phyloP scores from a whole-genome alignment of 2,329 filamentous ascomycete genomes.

The Neofusicoccum ribis region DNA sequence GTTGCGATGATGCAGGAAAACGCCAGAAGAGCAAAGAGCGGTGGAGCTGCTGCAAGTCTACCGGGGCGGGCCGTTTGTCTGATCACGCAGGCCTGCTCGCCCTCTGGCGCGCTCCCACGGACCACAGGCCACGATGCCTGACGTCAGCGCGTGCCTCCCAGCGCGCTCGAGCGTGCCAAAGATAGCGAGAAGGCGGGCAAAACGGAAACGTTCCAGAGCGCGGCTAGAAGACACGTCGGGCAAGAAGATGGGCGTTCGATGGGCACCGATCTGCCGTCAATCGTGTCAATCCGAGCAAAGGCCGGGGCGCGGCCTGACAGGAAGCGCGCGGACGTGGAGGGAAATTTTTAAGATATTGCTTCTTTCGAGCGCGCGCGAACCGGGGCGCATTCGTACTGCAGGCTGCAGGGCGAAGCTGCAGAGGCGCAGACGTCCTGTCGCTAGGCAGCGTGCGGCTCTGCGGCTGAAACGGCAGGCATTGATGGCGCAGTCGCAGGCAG shows the following conservation, averaged over 20 bases:
- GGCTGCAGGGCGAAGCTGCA: not conserved
- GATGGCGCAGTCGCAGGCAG: conserved; percentile 12
- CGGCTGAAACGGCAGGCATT: conserved; percentile 11
- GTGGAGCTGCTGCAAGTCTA: conserved; percentile 12
- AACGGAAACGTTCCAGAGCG: conserved; percentile 9
- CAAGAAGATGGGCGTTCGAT: conserved; percentile 1
- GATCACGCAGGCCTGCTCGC: not conserved
- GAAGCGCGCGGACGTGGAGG: not conserved
- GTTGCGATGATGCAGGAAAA: conserved; percentile 9
- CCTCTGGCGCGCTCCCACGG: not conserved
- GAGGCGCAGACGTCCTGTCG: not conserved
- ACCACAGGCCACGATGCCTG: not conserved
- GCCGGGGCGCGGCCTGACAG: conserved; percentile 6
- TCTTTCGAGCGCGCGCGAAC: not conserved
- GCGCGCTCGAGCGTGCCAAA: not conserved
- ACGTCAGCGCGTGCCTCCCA: conserved; percentile 1
- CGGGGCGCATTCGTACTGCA: not conserved
- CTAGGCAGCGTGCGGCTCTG: conserved; percentile 9
- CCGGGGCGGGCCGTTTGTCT: conserved; percentile 13
- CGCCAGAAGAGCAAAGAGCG: conserved; percentile 13
- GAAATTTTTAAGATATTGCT: not conserved
- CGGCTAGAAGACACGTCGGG: conserved; percentile 12
- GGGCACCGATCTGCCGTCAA: conserved; percentile 13
- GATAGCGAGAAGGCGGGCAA: not conserved
- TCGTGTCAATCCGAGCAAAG: conserved; percentile 8